phyloP scores from a whole-genome alignment of 2,329 filamentous ascomycete species.

The Sarocladium strictum region DNA sequence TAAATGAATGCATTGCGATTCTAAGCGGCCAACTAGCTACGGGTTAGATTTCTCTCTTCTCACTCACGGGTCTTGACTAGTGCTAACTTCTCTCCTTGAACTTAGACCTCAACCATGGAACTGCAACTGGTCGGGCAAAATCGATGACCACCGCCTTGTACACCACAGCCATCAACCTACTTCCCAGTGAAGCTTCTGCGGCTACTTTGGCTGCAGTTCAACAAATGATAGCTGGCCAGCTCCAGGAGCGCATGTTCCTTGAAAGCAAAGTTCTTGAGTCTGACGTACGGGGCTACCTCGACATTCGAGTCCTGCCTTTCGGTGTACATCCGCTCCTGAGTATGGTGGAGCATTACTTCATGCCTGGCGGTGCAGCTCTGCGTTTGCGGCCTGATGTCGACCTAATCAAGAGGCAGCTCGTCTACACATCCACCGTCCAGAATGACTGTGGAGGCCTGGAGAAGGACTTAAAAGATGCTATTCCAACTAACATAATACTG shows the following conservation, averaged over 20 bases:
- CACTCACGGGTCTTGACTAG: no score
- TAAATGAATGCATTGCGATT: neutral
- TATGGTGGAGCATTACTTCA: neutral
- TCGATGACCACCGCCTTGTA: neutral
- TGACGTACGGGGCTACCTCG: neutral
- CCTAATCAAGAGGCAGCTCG: neutral
- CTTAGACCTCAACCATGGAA: neutral
- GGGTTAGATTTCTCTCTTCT: neutral
- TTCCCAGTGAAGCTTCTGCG: neutral
- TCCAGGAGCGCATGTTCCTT: neutral
- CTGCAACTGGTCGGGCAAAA: neutral
- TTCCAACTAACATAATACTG: neutral
- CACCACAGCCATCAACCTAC: neutral
- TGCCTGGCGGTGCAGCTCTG: neutral
- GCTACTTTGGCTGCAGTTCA: neutral
- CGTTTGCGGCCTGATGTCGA: neutral
- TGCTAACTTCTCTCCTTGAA: no score
- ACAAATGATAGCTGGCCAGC: neutral
- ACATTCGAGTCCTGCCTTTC: neutral
- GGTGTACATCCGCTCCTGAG: neutral
- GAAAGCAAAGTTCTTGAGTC: neutral
- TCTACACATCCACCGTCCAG: neutral
- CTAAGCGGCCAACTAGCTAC: neutral
- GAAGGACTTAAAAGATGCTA: neutral
- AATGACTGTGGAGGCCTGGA: neutral